These are phyloP conservation scores for Cercophora sp. DNA, from an alignment of 495 filamentous ascomycete genomes.

Conservation along the genomic window DNA sequence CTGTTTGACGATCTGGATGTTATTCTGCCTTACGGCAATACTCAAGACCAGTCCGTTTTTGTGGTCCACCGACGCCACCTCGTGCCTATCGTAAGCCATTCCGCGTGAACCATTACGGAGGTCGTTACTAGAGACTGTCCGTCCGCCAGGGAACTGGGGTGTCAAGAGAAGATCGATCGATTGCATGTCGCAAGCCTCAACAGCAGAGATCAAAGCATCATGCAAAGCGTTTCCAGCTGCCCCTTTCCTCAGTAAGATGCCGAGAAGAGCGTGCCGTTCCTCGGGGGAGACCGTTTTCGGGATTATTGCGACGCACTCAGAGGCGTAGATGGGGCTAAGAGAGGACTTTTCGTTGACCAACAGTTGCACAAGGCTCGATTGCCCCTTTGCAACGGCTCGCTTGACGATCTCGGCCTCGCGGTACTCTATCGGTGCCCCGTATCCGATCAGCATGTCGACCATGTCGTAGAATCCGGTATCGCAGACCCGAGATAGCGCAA, in stretches of 20 bases:
- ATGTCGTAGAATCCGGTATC: constrained; percentile 40
- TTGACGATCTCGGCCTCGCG: constrained; percentile 37
- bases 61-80: constrained; percentile 42
- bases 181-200: constrained; percentile 33
- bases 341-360: constrained; percentile 32
- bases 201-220: constrained; percentile 40
- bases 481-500: constrained; percentile 37
- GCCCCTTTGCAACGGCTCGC: constrained; percentile 33
- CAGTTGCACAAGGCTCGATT: constrained; percentile 36
- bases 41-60: constrained; percentile 39
- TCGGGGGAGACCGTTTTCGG: constrained; percentile 40
- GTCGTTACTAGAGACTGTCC: constrained; percentile 19
- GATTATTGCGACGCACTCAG: constrained; percentile 38
- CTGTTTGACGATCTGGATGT: constrained; percentile 33
- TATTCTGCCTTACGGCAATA: constrained; percentile 34
- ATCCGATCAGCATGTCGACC: constrained; percentile 39
- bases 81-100: constrained; percentile 34
- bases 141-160: constrained; percentile 33
- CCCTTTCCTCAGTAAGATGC: constrained; percentile 38
- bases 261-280: constrained; percentile 36
- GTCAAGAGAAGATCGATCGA: constrained; percentile 39
- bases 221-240: constrained; percentile 35
- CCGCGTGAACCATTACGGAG: constrained; percentile 23
- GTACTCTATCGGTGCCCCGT: constrained; percentile 45
- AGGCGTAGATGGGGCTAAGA: constrained; percentile 37